Percentiles rank a stretch among this genome's conserved stretches.
These are phyloP conservation scores for Leonotis leonurus DNA, from an alignment of 257 asterid species.

Conservation along the genomic window DNA sequence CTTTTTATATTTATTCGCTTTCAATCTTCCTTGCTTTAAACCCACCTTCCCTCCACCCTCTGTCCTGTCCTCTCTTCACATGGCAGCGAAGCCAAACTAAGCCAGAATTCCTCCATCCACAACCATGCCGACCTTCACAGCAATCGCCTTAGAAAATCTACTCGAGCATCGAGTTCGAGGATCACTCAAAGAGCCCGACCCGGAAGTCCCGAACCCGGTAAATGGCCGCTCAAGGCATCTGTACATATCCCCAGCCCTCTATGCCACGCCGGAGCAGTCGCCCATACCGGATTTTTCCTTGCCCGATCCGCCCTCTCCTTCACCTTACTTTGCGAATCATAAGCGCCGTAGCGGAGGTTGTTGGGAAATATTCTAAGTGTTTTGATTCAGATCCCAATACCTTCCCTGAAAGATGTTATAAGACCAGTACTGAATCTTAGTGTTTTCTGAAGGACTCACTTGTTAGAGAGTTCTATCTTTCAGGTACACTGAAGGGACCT, in stretches of 20 bases:
- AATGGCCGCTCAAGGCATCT: conserved; percentile 39
- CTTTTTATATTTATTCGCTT: not conserved
- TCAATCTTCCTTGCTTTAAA: conserved; percentile 6
- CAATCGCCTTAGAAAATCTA: conserved; percentile 42
- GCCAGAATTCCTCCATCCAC: not conserved
- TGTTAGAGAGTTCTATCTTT: too few species aligned
- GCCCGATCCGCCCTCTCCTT: conserved; percentile 48
- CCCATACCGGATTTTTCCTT: conserved; percentile 45
- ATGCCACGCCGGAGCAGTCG: conserved; percentile 65
- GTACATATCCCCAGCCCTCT: conserved; percentile 66
- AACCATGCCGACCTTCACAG: conserved; percentile 55
- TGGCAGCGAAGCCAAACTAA: conserved; percentile 22
- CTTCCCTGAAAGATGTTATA: too few species aligned
- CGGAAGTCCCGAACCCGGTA: conserved; percentile 15
- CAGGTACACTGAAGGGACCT: too few species aligned
- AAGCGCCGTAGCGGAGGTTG: conserved; percentile 73
- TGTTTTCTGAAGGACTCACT: too few species aligned
- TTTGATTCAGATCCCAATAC: too few species aligned
- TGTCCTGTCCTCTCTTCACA: not conserved
- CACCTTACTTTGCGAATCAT: conserved; percentile 70
- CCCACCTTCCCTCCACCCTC: not conserved
- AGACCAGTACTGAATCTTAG: too few species aligned
- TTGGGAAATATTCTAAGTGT: too few species aligned
- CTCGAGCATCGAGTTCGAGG: conserved; percentile 46
- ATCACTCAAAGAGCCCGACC: conserved; percentile 27